These are phyloP conservation scores for Boletus subcaerulescens DNA, from an alignment of 768 basidiomycete genomes.

Conservation along the genomic window DNA sequence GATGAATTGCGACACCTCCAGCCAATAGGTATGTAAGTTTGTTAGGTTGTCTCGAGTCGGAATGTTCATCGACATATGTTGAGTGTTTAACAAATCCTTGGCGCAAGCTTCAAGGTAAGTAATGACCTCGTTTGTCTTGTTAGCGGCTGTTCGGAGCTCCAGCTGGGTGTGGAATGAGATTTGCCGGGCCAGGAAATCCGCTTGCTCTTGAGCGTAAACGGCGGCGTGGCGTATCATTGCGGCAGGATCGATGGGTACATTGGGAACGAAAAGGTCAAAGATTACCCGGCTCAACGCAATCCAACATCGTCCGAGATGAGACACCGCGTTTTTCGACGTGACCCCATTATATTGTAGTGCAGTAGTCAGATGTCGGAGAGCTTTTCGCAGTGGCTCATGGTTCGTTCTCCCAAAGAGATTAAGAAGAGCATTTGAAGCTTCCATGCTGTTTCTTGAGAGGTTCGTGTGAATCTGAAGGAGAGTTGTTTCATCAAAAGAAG, in stretches of 20 bases:
- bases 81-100: conserved; percentile 29
- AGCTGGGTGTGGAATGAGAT: conserved; percentile 51
- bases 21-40: conserved; percentile 66
- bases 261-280: conserved; percentile 74
- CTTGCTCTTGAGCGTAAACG: conserved; percentile 44
- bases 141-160: conserved; percentile 57
- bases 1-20: conserved; percentile 75
- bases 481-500: conserved; percentile 34
- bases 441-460: conserved; percentile 4
- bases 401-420: conserved; percentile 33
- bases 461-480: conserved; percentile 12
- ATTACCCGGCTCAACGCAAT: conserved; percentile 57
- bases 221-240: conserved; percentile 51
- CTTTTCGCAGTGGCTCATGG: conserved; percentile 34
- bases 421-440: conserved; percentile 26
- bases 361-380: conserved; percentile 32
- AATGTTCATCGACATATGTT: conserved; percentile 22
- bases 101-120: conserved; percentile 41
- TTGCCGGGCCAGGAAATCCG: conserved; percentile 43
- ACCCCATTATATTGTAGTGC: conserved; percentile 19
- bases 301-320: conserved; percentile 50
- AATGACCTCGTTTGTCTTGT: conserved; percentile 47
- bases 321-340: conserved; percentile 25
- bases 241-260: conserved; percentile 84
- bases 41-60: conserved; percentile 41